Evolutionary conservation across 192 early-diverging fungal species (phyloP).

Genomic region (Kappamyces sp.): DNA sequence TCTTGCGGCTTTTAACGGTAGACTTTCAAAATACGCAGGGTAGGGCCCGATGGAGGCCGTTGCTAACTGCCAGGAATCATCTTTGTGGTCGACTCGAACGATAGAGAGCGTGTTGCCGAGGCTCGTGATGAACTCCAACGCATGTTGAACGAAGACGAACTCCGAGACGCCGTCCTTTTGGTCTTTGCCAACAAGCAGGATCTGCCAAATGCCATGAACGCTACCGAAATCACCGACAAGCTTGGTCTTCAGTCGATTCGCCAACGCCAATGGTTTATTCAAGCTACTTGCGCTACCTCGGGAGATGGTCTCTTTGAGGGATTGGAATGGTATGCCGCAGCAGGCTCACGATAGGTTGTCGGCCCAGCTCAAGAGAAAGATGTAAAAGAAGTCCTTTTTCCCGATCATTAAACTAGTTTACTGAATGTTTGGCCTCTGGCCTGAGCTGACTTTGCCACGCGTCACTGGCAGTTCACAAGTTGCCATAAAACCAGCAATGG

Average conservation of each 20-base stretch:
- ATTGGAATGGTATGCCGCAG: conserved; percentile 93
- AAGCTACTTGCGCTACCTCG: conserved; percentile 82
- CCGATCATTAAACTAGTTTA: too few relatives aligned
- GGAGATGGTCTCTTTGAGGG: conserved; percentile 98
- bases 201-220: conserved; percentile 92
- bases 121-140: conserved; percentile 91
- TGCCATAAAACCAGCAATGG: too few relatives aligned
- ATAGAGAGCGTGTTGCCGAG: conserved; percentile 89
- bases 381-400: too few relatives aligned
- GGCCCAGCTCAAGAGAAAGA: too few relatives aligned
- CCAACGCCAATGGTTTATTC: conserved; percentile 88
- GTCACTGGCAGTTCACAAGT: too few relatives aligned
- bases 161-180: conserved; percentile 81
- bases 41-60: conserved; percentile 14
- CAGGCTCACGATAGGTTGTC: too few relatives aligned
- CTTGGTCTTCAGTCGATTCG: conserved; percentile 78
- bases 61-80: conserved; percentile 57
- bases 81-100: conserved; percentile 95
- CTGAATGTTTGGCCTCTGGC: too few relatives aligned
- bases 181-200: conserved; percentile 99
- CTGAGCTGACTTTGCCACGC: too few relatives aligned
- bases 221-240: conserved; percentile 89
- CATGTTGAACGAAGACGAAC: conserved; percentile 94
- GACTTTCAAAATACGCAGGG: conserved; percentile 97
- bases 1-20: conserved; percentile 18